A percentile compares a stretch with the other conserved stretches of the same genome.
phyloP scores from a whole-genome alignment of 1,284 basidiomycete species.

The Cryptococcus jaspeensis region DNA sequence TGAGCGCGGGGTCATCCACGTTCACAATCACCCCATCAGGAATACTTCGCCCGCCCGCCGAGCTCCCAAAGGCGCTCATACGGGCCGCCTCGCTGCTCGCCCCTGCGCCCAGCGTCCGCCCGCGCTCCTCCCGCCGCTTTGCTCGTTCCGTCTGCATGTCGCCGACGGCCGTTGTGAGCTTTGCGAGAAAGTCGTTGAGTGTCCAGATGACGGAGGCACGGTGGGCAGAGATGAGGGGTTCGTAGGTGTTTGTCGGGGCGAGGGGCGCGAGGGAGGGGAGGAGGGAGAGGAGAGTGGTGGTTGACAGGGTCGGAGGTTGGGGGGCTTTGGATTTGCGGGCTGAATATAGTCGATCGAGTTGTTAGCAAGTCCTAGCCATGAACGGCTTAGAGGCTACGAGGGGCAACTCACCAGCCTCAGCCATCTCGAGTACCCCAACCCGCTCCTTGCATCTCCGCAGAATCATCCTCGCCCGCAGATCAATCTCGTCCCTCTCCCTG shows the following conservation, averaged over 20 bases:
- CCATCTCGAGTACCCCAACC: constrained; percentile 54
- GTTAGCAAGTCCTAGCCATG: not conserved
- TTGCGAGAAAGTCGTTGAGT: constrained; percentile 54
- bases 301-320: constrained; percentile 9
- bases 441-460: constrained; percentile 56
- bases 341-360: not conserved
- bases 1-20: constrained; percentile 14
- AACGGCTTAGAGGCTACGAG: too few species aligned
- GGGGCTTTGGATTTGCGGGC: constrained; percentile 22
- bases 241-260: constrained; percentile 18
- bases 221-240: constrained; percentile 53
- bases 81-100: constrained; percentile 33
- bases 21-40: constrained; percentile 12
- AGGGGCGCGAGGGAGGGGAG: constrained; percentile 43
- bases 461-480: constrained; percentile 57
- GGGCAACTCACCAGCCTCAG: constrained; percentile 52
- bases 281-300: constrained; percentile 33
- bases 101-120: constrained; percentile 40
- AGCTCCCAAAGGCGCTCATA: constrained; percentile 4
- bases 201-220: constrained; percentile 55
- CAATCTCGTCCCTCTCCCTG: constrained; percentile 59
- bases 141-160: constrained; percentile 56
- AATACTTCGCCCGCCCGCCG: constrained; percentile 4
- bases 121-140: constrained; percentile 46
- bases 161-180: constrained; percentile 50